Conservation (phyloP, 257 asterid species). For the Solanum rostratum region DNA sequence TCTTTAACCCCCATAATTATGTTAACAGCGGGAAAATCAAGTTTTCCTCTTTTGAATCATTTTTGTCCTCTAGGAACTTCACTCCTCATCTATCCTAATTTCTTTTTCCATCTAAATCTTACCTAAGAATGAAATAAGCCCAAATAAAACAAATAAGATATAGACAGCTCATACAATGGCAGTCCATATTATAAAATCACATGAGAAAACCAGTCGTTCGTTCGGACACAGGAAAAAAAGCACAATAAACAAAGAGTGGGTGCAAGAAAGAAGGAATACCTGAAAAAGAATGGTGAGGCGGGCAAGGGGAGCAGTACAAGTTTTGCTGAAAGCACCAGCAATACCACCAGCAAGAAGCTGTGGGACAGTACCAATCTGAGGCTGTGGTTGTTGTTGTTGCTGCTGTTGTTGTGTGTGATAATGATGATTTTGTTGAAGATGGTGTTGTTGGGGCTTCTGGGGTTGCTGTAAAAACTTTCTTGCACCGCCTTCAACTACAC, state of each 20-base stretch:
- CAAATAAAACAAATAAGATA: not conserved
- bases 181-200: not conserved
- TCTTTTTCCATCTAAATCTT: not conserved
- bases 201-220: not conserved
- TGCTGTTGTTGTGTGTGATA: constrained; percentile 27
- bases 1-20: not conserved
- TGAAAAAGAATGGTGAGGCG: constrained; percentile 92
- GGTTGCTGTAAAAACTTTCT: constrained; percentile 39
- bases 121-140: not conserved
- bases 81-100: not conserved
- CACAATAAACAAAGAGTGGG: not conserved
- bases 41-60: not conserved
- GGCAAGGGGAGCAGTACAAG: constrained; percentile 91
- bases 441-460: constrained; percentile 15
- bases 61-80: not conserved
- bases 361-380: constrained; percentile 76
- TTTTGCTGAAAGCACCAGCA: constrained; percentile 95
- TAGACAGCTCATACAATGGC: not conserved
- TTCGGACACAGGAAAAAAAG: not conserved
- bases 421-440: constrained; percentile 23
- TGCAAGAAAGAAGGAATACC: constrained; percentile 17
- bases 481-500: constrained; percentile 58
- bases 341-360: constrained; percentile 95
- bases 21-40: not conserved
- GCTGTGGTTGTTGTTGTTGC: constrained; percentile 19